Evolutionary conservation across 202 grass and related monocot species (phyloP).

Genomic region (Schoenoplectus triqueter): DNA sequence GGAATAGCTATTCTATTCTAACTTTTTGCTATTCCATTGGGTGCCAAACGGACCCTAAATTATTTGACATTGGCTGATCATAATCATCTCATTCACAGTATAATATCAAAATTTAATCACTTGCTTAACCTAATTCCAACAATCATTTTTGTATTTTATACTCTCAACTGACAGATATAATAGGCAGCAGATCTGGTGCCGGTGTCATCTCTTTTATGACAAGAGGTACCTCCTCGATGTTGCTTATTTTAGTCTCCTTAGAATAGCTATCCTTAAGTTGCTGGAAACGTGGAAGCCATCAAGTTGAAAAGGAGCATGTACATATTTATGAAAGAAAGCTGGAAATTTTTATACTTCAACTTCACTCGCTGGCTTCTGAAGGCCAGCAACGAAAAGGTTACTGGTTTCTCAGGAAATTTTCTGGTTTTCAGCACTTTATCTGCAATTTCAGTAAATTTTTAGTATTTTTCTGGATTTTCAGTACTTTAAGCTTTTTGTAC

Average conservation of each 20-base stretch:
- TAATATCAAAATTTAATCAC: not conserved
- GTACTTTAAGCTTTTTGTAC: too few species aligned
- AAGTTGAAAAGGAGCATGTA: not conserved
- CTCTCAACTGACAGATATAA: constrained; percentile 79
- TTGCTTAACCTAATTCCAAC: not conserved
- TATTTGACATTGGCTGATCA: too few species aligned
- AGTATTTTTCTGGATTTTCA: too few species aligned
- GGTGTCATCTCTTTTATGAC: constrained; percentile 73
- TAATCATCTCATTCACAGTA: not conserved
- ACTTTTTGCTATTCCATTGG: too few species aligned
- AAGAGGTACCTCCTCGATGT: constrained; percentile 65
- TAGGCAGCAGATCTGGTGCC: constrained; percentile 55
- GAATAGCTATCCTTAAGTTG: constrained; percentile 43
- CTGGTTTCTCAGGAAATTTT: too few species aligned
- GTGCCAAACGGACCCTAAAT: too few species aligned
- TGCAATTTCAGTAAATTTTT: too few species aligned
- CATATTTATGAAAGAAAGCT: not conserved
- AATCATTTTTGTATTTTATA: constrained; percentile 41
- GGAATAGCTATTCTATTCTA: too few species aligned
- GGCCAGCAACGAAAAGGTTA: not conserved
- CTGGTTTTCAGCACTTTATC: too few species aligned
- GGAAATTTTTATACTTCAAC: constrained; percentile 55
- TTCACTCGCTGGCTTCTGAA: constrained; percentile 58
- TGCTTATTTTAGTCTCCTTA: constrained; percentile 48
- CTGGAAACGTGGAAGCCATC: constrained; percentile 48